Percentiles rank a stretch among this genome's conserved stretches.
Conservation (phyloP, 257 asterid species). For the Przewalskia tangutica region DNA sequence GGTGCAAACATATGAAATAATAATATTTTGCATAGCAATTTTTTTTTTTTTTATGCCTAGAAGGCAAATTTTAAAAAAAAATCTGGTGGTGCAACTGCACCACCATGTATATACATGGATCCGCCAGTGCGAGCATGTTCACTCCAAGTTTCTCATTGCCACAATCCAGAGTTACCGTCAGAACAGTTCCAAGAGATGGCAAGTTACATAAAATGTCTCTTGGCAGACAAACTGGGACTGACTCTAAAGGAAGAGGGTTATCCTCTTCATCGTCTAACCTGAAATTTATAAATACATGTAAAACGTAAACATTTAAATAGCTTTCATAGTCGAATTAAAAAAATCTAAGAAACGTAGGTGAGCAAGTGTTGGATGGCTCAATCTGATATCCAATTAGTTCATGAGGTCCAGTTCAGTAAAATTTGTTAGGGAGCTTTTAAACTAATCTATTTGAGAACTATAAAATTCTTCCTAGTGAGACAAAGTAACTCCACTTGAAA, state of each 20-base stretch:
- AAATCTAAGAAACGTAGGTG: not conserved
- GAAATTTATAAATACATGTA: slow-evolving; percentile 3
- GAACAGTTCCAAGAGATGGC: slow-evolving; percentile 60
- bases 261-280: slow-evolving; percentile 58
- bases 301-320: not conserved
- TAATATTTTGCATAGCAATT: too few relatives aligned
- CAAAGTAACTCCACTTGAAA: not conserved
- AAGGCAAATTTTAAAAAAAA: too few relatives aligned
- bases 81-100: too few relatives aligned
- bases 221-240: slow-evolving; percentile 41
- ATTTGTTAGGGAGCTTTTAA: not conserved
- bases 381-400: not conserved
- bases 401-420: not conserved
- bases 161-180: slow-evolving; percentile 44
- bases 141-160: slow-evolving; percentile 34
- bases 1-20: too few relatives aligned
- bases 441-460: not conserved
- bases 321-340: not conserved
- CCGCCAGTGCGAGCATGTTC: slow-evolving; percentile 27
- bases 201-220: slow-evolving; percentile 54
- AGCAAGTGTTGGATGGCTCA: not conserved
- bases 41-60: too few relatives aligned
- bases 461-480: not conserved
- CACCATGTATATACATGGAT: too few relatives aligned
- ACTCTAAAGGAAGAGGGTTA: slow-evolving; percentile 49